Evolutionary conservation across 2,329 filamentous ascomycete species (phyloP).

Genomic region (Didymella keratinophila): DNA sequence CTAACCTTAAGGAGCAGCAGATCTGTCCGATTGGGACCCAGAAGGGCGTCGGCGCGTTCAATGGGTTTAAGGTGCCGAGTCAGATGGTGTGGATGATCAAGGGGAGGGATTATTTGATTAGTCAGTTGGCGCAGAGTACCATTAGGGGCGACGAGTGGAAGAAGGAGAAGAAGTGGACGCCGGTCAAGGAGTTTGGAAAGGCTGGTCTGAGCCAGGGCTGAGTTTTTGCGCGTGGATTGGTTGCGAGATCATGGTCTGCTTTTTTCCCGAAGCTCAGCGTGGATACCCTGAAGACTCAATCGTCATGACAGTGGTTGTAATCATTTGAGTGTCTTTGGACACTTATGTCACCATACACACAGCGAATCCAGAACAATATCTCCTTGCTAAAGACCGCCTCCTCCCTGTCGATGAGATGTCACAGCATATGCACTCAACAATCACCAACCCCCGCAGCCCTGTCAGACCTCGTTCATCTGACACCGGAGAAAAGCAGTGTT

Average conservation of each 20-base stretch:
- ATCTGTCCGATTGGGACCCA: conserved; percentile 47
- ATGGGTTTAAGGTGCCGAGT: conserved; percentile 50
- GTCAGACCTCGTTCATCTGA: conserved; percentile 1
- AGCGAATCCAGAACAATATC: too few relatives aligned
- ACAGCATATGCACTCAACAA: not conserved
- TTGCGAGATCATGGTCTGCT: not conserved
- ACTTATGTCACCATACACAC: not conserved
- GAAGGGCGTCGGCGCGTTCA: conserved; percentile 50
- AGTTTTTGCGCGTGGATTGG: not conserved
- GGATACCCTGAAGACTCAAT: conserved; percentile 11
- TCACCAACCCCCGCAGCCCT: not conserved
- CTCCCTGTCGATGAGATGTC: not conserved
- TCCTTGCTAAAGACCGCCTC: not conserved
- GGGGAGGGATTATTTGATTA: conserved; percentile 53
- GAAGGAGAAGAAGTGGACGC: conserved; percentile 49
- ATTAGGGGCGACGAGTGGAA: conserved; percentile 43
- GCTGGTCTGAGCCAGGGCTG: conserved; percentile 35
- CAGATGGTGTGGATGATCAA: conserved; percentile 55
- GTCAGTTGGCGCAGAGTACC: conserved; percentile 35
- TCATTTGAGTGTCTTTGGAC: too few relatives aligned
- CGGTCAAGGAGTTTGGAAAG: conserved; percentile 34
- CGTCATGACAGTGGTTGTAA: not conserved
- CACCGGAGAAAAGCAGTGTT: conserved; percentile 7
- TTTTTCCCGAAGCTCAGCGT: not conserved
- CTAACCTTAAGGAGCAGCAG: conserved; percentile 47